Percentiles rank a stretch among this genome's conserved stretches.
Conservation (phyloP, 768 basidiomycete species). For the Mycena galericulata region DNA sequence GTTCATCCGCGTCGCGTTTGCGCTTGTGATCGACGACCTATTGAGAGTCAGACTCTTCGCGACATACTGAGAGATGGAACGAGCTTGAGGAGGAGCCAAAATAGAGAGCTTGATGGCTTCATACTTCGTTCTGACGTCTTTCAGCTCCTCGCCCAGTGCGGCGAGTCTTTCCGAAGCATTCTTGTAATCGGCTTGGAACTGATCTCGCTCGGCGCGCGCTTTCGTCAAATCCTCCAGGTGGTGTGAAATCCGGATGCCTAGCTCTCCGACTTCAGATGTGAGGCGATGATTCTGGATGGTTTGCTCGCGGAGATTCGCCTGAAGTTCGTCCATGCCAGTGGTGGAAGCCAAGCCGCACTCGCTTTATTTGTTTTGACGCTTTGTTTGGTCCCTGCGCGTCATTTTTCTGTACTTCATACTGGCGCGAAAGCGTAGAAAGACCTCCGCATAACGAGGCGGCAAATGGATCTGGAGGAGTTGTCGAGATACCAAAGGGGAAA, state of each 20-base stretch:
- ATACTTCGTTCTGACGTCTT: not conserved
- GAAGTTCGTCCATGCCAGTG: not conserved
- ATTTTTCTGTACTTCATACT: too few relatives aligned
- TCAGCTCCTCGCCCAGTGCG: slow-evolving; percentile 13
- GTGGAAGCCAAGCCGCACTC: too few relatives aligned
- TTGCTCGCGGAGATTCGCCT: slow-evolving; percentile 7
- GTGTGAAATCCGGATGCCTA: slow-evolving; percentile 10
- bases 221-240: slow-evolving; percentile 8
- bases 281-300: slow-evolving; percentile 16
- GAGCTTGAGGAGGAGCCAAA: too few relatives aligned
- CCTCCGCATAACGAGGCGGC: too few relatives aligned
- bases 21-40: slow-evolving; percentile 4
- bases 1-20: slow-evolving; percentile 6
- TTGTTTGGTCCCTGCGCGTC: too few relatives aligned
- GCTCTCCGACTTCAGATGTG: slow-evolving; percentile 10
- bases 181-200: not conserved
- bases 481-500: too few relatives aligned
- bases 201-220: slow-evolving; percentile 16
- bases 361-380: not conserved
- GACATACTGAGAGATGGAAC: too few relatives aligned
- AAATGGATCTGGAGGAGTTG: too few relatives aligned
- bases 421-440: too few relatives aligned
- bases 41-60: not conserved
- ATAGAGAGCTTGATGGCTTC: not conserved
- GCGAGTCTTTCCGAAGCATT: not conserved